Base-by-base conservation (phyloP, 2,329 filamentous ascomycete genomes). In the Colletotrichum sp. region DNA sequence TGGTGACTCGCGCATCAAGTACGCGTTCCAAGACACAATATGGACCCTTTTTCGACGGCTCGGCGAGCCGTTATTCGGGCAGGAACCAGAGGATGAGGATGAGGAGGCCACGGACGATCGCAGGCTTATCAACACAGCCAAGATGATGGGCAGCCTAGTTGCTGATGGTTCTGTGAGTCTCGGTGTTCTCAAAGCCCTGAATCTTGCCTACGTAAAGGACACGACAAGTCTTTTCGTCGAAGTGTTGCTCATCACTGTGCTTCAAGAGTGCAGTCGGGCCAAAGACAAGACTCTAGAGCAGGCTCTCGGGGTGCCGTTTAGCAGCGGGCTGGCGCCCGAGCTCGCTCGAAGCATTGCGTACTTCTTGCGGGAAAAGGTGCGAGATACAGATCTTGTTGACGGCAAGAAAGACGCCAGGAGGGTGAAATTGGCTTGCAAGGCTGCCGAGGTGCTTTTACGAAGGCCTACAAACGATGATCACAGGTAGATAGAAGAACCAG, bases 21-120 rank as follows among this genome's bases (percentile, higher is more conserved):
- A 96, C 86, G 93, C 95, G 2, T 98, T 99, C 82, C 95, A 97
- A 82, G 96, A 96, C 80, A 92, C 93, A 9, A 87, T 99, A 1
- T 98, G 96, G 93, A 95, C 94, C 79, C 88, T 96, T 12, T 98
- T 98, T 85, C 93, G 94, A 80, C 90, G 92, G 44, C 91, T 98
- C 85, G 96, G 96, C n/a, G 96, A 98, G 84, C 91, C 90, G 4
- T 90, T 94, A 44, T 93, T 94, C 60, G 92, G 92, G 8, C 92
- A 92, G 52, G 90, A 90, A 18, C 88, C 89, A 5, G 91, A 93
- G 8, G 90, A 92, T 3, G 90, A 90, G 16, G 86, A 87, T 4
- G 85, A 86, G 60, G 84, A 88, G 71, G 83, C 84, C 15, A 84
- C 87, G 78, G 91, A 92, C 32, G 83, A 89, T 75, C 84, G 86